Evolutionary conservation across 2,329 filamentous ascomycete genomes (phyloP), one percentile per base, ranked within the genome.

Genomic region (Neonectria magnoliae): DNA sequence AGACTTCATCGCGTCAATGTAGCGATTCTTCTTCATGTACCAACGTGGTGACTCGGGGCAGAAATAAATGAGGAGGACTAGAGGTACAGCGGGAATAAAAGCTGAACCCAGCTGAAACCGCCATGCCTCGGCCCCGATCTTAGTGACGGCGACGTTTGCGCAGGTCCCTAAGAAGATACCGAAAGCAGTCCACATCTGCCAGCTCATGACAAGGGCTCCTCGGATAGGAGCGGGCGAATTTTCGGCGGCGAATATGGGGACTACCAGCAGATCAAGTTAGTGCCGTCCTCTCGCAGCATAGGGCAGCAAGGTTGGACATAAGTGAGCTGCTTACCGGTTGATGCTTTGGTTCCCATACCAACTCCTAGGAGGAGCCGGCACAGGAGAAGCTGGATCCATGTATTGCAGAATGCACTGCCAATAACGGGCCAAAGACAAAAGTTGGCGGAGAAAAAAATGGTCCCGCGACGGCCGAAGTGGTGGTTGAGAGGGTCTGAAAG

Each of bases 141-240:
- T 74, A 25, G 71, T 74, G 22, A 77, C 74, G 75, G 87, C 77
- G 82, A 88, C 76, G 83, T 90, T 89, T 65, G 85, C 85, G 55
- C 83, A 86, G 56, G 86, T 90, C 31, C 89, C 89, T 16, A 88
- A 78, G 69, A 88, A 84, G 67, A 89, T 89, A 50, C 87, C 87
- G 72, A 89, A 87, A 2, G 85, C 85, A 3, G 85, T 89, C 87
- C 88, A 91, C 77, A 91, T 81, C 79, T 94, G 81, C 92, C 92
- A 95, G 67, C 89, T 90, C 92, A 95, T 95, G 67, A 94, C 91
- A 18, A 96, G 82, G 8, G 90, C 91, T 68, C 91, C 91, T 75
- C 91, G 87, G 59, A 93, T 90, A 1, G 83, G 77, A 1, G 91
- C 88, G 0, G 91, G 91, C 0, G 89, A 87, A 61, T 88, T 92